Base-by-base conservation (phyloP, 306 rosid genomes). In the Quercus rubra region DNA sequence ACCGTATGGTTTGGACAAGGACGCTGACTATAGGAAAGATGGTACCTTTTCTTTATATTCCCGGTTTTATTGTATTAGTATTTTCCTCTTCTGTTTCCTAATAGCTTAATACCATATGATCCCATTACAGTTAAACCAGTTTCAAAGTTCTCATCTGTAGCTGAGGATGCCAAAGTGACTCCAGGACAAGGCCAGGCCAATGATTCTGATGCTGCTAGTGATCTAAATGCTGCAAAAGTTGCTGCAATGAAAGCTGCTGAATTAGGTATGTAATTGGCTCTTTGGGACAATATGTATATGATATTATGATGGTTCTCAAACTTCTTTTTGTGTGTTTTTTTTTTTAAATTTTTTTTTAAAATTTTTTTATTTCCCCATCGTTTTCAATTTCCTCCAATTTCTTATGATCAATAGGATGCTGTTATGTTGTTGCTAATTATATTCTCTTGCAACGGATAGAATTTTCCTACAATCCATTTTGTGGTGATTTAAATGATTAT, bases 231-330 rank as follows among this genome's bases (percentile, higher is more conserved):
- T 79, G 97, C 99, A 9, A 95, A 95, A 85, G 79, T 88, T 87
- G 98, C 98, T 17, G 99, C 99, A 20, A 90, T 95, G 90, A 93
- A 89, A 87, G 99, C 99, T 80, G 99, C 99, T 83, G 99, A 93
- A 88, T 76, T 91, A 86, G 99, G 98, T 91, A 87, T 54, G 72
- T 59, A 59, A 21, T 59, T 59, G 66, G 66, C 31, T 59, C 30
- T 31, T 59, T 10, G 31, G 31, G 31, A 20, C 31, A 59, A 23
- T 59, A 59, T 59, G 13, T 13, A 59, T 59, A 23, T 20, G 30
- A 23, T 59, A 23, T 59, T 11, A 23, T 2, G 15, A 59, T 0
- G 1, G 23, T 59, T 21, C 66, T 59, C 31, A 59, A 12, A 49
- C 66, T 59, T 21, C 27, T 10, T 10, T 21, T 7, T 12, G 12